Percentiles rank a stretch among this genome's conserved stretches.
phyloP scores from a whole-genome alignment of 345 rosid species.

The Salix purpurea region DNA sequence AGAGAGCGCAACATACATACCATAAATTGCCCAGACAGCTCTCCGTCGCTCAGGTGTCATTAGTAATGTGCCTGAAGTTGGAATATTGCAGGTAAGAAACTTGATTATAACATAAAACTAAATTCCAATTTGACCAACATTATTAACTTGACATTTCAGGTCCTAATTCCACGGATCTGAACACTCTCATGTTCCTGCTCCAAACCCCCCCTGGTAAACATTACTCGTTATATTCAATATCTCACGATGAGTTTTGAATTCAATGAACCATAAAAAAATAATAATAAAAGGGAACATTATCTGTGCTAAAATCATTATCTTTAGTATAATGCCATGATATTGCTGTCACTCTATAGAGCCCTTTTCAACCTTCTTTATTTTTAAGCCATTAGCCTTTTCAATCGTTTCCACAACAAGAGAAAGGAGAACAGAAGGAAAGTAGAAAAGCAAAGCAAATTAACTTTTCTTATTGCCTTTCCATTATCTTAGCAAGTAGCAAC shows the following conservation, averaged over 20 bases:
- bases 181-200: too few species aligned
- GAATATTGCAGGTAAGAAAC: not conserved
- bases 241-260: too few species aligned
- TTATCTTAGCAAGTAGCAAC: not conserved
- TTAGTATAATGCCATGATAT: not conserved
- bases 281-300: not conserved
- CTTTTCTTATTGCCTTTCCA: not conserved
- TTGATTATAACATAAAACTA: not conserved
- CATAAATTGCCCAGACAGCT: conserved; percentile 63
- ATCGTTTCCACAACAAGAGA: not conserved
- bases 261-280: too few species aligned
- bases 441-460: not conserved
- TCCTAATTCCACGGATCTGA: too few species aligned
- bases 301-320: not conserved
- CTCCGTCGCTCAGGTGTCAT: conserved; percentile 48
- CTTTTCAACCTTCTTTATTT: not conserved
- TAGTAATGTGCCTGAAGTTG: conserved; percentile 42
- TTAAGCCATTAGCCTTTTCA: not conserved
- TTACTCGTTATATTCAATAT: too few species aligned
- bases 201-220: too few species aligned
- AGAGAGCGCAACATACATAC: conserved; percentile 17
- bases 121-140: not conserved
- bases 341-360: not conserved
- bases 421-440: not conserved
- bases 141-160: too few species aligned